phyloP scores from a whole-genome alignment of 768 basidiomycete species.

The Tulasnella sp. region DNA sequence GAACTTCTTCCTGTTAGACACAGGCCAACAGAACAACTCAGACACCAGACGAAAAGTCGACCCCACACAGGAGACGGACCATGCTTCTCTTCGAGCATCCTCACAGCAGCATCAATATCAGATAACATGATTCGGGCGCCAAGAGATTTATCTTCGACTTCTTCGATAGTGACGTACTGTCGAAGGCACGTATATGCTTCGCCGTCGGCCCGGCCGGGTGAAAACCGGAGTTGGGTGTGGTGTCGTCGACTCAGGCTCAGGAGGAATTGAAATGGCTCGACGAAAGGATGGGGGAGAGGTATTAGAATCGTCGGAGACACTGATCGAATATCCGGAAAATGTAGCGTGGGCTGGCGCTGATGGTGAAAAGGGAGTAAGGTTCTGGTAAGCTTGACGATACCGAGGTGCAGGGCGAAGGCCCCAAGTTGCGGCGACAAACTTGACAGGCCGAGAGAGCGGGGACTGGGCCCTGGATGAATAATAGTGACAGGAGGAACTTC shows the following conservation, averaged over 20 bases:
- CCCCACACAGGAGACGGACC: neutral
- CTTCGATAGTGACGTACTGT: neutral
- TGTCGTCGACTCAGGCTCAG: neutral
- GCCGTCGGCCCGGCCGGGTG: neutral
- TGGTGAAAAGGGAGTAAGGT: neutral
- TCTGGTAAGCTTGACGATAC: neutral
- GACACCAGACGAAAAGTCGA: neutral
- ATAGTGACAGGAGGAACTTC: neutral
- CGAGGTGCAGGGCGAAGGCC: neutral
- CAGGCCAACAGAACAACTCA: neutral
- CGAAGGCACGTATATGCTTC: neutral
- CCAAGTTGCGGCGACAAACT: no score
- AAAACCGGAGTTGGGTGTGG: neutral
- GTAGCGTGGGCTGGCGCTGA: neutral
- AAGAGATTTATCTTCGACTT: neutral
- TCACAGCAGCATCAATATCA: neutral
- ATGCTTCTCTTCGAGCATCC: neutral
- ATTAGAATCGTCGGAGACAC: neutral
- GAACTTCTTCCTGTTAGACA: conserved; percentile 10
- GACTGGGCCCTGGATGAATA: neutral
- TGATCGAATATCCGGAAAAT: neutral
- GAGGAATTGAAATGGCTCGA: neutral
- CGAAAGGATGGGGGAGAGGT: neutral
- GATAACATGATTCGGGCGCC: neutral
- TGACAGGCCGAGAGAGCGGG: neutral